These are phyloP conservation scores for Aspergillus piperis DNA, from an alignment of 2,329 filamentous ascomycete species.

Conservation along the genomic window DNA sequence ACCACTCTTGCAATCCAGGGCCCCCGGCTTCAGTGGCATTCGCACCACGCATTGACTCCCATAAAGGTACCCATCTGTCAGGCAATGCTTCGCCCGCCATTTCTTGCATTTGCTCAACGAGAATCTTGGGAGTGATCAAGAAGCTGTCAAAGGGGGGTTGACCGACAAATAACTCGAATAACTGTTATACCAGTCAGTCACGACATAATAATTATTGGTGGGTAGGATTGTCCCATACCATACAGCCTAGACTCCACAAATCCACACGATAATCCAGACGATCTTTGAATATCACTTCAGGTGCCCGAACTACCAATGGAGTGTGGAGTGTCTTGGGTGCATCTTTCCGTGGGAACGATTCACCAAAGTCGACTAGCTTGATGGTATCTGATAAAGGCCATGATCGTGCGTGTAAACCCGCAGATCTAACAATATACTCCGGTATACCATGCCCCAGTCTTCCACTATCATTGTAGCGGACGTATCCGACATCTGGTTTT, in stretches of 20 bases:
- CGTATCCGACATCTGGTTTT: slow-evolving; percentile 28
- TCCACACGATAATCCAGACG: slow-evolving; percentile 39
- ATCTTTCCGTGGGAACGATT: slow-evolving; percentile 34
- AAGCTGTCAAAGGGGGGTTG: slow-evolving; percentile 43
- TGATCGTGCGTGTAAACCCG: slow-evolving; percentile 12
- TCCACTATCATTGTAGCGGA: slow-evolving; percentile 27
- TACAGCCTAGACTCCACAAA: slow-evolving; percentile 42
- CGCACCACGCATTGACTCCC: slow-evolving; percentile 28
- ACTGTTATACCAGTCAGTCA: slow-evolving; percentile 24
- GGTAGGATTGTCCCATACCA: slow-evolving; percentile 26
- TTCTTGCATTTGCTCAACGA: slow-evolving; percentile 42
- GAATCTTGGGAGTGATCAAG: slow-evolving; percentile 34
- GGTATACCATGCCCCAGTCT: slow-evolving; percentile 24
- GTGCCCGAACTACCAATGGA: slow-evolving; percentile 38
- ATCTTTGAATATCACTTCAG: slow-evolving; percentile 43
- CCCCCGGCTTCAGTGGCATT: slow-evolving; percentile 17
- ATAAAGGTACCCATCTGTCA: slow-evolving; percentile 35
- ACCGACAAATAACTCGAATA: slow-evolving; percentile 44
- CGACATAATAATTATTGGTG: not conserved
- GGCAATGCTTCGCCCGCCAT: slow-evolving; percentile 37
- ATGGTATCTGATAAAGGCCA: slow-evolving; percentile 17
- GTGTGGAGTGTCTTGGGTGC: slow-evolving; percentile 34
- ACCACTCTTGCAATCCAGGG: slow-evolving; percentile 37
- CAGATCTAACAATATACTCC: slow-evolving; percentile 28
- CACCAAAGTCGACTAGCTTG: slow-evolving; percentile 44